phyloP scores from a whole-genome alignment of 805 yeast species.

The Candida sithepensis region DNA sequence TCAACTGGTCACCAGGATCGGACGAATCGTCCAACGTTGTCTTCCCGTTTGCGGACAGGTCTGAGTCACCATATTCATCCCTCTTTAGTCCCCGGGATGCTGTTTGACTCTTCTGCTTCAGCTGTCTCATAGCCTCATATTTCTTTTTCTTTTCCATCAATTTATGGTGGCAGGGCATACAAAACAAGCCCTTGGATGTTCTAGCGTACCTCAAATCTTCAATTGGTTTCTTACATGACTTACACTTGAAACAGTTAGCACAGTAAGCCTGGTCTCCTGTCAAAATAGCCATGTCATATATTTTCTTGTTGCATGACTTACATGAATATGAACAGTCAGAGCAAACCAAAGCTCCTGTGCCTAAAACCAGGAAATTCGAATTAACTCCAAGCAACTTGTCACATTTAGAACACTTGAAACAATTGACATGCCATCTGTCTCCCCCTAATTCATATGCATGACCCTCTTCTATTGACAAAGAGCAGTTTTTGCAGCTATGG shows the following conservation, averaged over 20 bases:
- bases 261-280: slow-evolving; percentile 97
- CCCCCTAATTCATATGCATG: slow-evolving; percentile 94
- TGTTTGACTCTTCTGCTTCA: slow-evolving; percentile 25
- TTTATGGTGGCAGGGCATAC: slow-evolving; percentile 88
- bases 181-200: slow-evolving; percentile 87
- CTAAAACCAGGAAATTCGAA: slow-evolving; percentile 85
- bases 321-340: slow-evolving; percentile 91
- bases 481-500: slow-evolving; percentile 35
- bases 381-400: slow-evolving; percentile 74
- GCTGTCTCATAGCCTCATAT: slow-evolving; percentile 40
- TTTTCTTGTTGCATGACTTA: slow-evolving; percentile 77
- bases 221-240: slow-evolving; percentile 79
- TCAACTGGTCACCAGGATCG: slow-evolving; percentile 11
- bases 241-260: slow-evolving; percentile 82
- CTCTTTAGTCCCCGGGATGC: slow-evolving; percentile 9
- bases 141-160: slow-evolving; percentile 71
- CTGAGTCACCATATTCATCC: background rate
- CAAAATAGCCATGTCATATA: slow-evolving; percentile 87
- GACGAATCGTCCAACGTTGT: slow-evolving; percentile 1
- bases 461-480: slow-evolving; percentile 69
- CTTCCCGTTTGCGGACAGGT: background rate
- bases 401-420: slow-evolving; percentile 90
- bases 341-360: slow-evolving; percentile 89
- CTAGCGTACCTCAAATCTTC: slow-evolving; percentile 89
- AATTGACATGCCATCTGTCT: slow-evolving; percentile 92